Evolutionary conservation across 2,329 filamentous ascomycete genomes (phyloP).

Genomic region (Fusarium continuum): DNA sequence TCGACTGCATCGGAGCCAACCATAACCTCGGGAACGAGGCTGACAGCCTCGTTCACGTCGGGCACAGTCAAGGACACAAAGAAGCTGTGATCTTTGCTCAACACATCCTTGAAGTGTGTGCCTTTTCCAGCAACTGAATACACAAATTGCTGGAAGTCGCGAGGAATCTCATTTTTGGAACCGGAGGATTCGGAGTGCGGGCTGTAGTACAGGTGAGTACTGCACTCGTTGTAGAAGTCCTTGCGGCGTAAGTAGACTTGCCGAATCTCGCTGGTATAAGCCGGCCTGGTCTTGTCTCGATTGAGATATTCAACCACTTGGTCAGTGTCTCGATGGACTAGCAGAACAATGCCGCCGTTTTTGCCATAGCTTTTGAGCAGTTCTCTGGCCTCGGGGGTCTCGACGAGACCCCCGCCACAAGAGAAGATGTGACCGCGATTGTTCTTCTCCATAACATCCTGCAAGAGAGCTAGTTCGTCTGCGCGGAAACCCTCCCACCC

Average conservation of each 20-base stretch:
- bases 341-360: slow-evolving; percentile 82
- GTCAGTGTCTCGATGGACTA: slow-evolving; percentile 87
- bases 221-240: slow-evolving; percentile 90
- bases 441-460: slow-evolving; percentile 77
- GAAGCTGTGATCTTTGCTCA: slow-evolving; percentile 76
- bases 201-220: slow-evolving; percentile 93
- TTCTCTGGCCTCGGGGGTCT: slow-evolving; percentile 80
- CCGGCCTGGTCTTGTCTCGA: slow-evolving; percentile 88
- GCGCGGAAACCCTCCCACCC: slow-evolving; percentile 92
- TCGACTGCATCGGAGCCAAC: slow-evolving; percentile 94
- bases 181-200: slow-evolving; percentile 61
- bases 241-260: slow-evolving; percentile 89
- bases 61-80: slow-evolving; percentile 92
- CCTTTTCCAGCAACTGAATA: slow-evolving; percentile 50
- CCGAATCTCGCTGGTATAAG: slow-evolving; percentile 92
- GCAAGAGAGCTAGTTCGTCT: slow-evolving; percentile 79
- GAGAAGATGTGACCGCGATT: slow-evolving; percentile 84
- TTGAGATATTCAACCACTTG: slow-evolving; percentile 89
- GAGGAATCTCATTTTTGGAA: slow-evolving; percentile 42
- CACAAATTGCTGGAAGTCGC: slow-evolving; percentile 52
- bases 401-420: slow-evolving; percentile 93
- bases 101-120: slow-evolving; percentile 57
- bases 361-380: slow-evolving; percentile 78
- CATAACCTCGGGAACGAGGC: slow-evolving; percentile 75
- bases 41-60: slow-evolving; percentile 69